Evolutionary conservation across 2,329 filamentous ascomycete genomes (phyloP).

Genomic region (Mycogone perniciosa): DNA sequence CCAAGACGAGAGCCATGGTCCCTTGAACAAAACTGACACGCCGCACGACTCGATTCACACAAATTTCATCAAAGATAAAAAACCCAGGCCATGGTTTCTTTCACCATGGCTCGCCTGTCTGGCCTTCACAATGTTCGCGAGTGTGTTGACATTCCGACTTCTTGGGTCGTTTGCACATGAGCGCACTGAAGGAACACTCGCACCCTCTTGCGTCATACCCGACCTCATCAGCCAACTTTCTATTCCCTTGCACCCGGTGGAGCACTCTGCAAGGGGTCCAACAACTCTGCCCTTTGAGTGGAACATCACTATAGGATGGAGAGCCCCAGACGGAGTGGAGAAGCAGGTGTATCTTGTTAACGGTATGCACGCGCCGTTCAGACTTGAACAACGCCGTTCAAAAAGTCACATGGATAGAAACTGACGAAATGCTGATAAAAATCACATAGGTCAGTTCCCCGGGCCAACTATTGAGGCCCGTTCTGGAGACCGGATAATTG

Average conservation of each 20-base stretch:
- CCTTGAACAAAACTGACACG: neutral
- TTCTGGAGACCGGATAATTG: slow-evolving; percentile 63
- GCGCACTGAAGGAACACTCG: neutral
- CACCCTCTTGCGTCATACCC: neutral
- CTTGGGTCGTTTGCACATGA: neutral
- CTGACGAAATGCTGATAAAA: neutral
- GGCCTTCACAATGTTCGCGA: slow-evolving; percentile 3
- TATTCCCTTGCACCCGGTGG: slow-evolving; percentile 13
- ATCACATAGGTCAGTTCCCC: slow-evolving; percentile 50
- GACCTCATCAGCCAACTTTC: slow-evolving; percentile 12
- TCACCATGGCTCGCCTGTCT: slow-evolving; percentile 3
- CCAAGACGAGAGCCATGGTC: neutral
- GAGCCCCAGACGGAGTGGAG: slow-evolving; percentile 19
- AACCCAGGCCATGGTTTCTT: neutral
- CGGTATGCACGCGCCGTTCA: slow-evolving; percentile 10
- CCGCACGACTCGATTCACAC: neutral
- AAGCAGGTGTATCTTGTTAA: slow-evolving; percentile 22
- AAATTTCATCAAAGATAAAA: neutral
- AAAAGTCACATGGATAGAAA: neutral
- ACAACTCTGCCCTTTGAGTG: slow-evolving; percentile 16
- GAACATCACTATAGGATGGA: slow-evolving; percentile 15
- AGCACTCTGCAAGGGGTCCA: slow-evolving; percentile 12
- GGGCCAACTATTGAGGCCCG: slow-evolving; percentile 63
- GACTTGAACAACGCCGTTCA: neutral
- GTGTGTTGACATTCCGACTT: neutral